These are phyloP conservation scores for Colletotrichum magnum DNA, from an alignment of 2,329 filamentous ascomycete species.

Conservation along the genomic window DNA sequence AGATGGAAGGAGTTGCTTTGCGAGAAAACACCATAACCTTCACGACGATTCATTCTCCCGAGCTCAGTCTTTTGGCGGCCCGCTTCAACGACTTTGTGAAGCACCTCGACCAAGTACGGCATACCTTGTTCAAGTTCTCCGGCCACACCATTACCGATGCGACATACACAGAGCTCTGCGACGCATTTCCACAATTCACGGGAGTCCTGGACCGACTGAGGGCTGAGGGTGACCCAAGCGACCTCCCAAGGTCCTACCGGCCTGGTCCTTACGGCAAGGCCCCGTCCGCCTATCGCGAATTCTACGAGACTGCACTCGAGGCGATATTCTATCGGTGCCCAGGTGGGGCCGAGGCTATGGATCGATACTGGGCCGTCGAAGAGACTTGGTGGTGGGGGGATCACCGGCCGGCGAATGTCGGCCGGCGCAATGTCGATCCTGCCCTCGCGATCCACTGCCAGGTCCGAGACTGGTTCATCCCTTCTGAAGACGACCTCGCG, in stretches of 20 bases:
- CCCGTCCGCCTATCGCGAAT: not conserved
- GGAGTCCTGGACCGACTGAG: not conserved
- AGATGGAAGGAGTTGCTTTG: conserved; percentile 8
- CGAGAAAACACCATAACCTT: conserved; percentile 10
- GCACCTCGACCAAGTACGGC: too few species aligned
- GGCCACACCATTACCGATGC: not conserved
- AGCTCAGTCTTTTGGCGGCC: not conserved
- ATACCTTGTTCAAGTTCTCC: too few species aligned
- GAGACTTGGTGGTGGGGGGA: not conserved
- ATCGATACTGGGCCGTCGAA: not conserved
- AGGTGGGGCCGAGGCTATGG: not conserved
- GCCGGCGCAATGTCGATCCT: too few species aligned
- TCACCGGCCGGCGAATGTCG: too few species aligned
- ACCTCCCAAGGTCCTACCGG: not conserved
- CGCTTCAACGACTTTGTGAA: not conserved
- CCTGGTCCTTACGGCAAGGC: not conserved
- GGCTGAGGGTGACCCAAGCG: not conserved
- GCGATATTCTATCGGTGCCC: not conserved
- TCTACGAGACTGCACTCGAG: not conserved
- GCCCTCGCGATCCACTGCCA: too few species aligned
- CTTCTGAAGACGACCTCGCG: not conserved
- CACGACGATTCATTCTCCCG: not conserved
- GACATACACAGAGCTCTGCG: not conserved
- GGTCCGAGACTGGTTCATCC: not conserved
- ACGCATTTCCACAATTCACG: not conserved